Percentiles rank a stretch among this genome's conserved stretches.
Conservation (phyloP, 371 early-diverging fungal species). For the Homolaphlyctis polyrhiza region DNA sequence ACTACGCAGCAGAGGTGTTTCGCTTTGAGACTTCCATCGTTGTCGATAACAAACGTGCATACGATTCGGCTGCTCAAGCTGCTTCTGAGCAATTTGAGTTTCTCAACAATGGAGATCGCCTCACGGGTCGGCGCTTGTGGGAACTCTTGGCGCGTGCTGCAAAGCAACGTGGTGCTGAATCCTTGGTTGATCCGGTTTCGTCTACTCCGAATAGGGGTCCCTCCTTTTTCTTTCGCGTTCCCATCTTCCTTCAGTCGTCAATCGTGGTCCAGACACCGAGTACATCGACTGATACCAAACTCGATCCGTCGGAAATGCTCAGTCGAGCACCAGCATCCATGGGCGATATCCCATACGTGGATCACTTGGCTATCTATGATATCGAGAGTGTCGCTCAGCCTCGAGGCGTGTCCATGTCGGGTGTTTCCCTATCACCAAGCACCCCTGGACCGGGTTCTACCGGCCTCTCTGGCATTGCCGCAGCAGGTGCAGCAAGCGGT, state of each 20-base stretch:
- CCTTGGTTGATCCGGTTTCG: too few relatives aligned
- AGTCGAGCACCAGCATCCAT: not conserved
- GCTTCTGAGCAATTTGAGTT: not conserved
- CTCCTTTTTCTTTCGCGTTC: not conserved
- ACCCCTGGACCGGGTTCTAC: too few relatives aligned
- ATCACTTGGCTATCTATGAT: not conserved
- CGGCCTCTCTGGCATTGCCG: not conserved
- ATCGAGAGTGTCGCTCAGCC: not conserved
- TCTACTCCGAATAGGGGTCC: not conserved
- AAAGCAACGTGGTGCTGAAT: too few relatives aligned
- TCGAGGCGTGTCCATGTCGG: too few relatives aligned
- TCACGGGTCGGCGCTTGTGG: not conserved
- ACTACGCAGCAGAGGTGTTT: conserved; percentile 4
- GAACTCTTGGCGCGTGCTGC: not conserved
- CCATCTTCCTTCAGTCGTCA: not conserved
- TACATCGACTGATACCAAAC: not conserved
- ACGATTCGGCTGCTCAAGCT: not conserved
- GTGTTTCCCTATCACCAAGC: too few relatives aligned
- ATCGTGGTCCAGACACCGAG: not conserved
- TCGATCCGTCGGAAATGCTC: not conserved
- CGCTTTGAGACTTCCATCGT: not conserved
- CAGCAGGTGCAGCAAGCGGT: not conserved
- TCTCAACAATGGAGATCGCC: not conserved
- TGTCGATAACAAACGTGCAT: conserved; percentile 1
- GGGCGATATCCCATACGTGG: not conserved